Base-by-base conservation (phyloP, 2,329 filamentous ascomycete species). In the Ascochyta rabiei region DNA sequence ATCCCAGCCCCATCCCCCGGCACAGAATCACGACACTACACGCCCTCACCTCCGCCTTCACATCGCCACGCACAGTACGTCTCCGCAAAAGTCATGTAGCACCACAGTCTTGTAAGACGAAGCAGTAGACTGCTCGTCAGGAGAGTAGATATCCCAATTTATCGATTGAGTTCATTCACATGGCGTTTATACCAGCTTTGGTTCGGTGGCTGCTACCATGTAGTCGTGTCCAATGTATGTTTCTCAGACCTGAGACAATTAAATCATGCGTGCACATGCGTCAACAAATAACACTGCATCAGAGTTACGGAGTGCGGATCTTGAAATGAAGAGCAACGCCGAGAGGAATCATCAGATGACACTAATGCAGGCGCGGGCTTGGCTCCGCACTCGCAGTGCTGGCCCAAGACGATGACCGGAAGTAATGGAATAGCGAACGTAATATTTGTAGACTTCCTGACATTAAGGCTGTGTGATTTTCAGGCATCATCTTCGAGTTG, bases 61-160 rank as follows among this genome's bases (percentile, higher is more conserved):
- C 57, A 57, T 40, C 56, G 55, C 49, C 61, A 61, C 55, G 62
- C 61, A 58, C 59, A 64, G 64, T 64, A 67, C 60, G 45, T 62
- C 67, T 69, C 67, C 64, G 61, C 53, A 63, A 57, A 58, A 59
- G 54, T 69, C 67, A 68, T 69, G 67, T 69, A 69, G 67, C 67
- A 69, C 67, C 58, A 65, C 53, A 67, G 63, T 67, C 63, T 69
- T 69, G 67, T 69, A 69, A 52, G 62, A 64, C 60, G 54, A 50
- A 62, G 57, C 57, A 40, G 19, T 30, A 55, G 45, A 45, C 52
- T 50, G 53, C 51, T 60, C 39, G 65, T 64, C 56, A 67, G 64
- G 64, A 68, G 64, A 66, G 61, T 65, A 66, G 60, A 68, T 57
- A 60, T 59, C 49, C 60, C 51, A 59, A 60, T 59, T 59, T 50